Percentiles rank a stretch among this genome's conserved stretches.
Evolutionary conservation across 345 rosid species (phyloP).

Genomic region (Nasturtium officinale): DNA sequence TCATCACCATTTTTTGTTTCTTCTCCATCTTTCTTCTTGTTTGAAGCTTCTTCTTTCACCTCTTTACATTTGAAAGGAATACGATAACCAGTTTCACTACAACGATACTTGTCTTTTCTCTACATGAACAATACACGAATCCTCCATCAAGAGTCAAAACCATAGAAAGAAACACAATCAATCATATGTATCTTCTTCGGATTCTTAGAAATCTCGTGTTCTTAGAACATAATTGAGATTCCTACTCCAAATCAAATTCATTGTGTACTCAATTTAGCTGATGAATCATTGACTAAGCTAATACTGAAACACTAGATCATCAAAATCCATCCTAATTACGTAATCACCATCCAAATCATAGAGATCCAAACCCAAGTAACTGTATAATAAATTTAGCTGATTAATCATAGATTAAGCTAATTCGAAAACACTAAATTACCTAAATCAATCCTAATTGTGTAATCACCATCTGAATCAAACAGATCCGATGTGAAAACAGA

Average conservation of each 20-base stretch:
- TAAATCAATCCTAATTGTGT: neutral
- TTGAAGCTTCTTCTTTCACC: constrained; percentile 37
- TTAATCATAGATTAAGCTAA: neutral
- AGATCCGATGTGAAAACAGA: neutral
- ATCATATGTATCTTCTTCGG: neutral
- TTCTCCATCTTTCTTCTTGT: constrained; percentile 38
- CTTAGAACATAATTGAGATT: neutral
- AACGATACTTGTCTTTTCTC: constrained; percentile 73
- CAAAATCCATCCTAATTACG: neutral
- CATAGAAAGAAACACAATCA: neutral
- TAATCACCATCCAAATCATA: constrained; percentile 11
- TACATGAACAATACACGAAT: constrained; percentile 24
- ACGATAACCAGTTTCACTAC: constrained; percentile 95
- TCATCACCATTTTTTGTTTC: constrained; percentile 50
- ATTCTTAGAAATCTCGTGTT: neutral
- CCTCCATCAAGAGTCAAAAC: neutral
- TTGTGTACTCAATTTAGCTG: neutral
- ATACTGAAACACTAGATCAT: neutral
- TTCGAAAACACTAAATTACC: no score
- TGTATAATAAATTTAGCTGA: neutral
- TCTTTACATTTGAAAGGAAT: constrained; percentile 81
- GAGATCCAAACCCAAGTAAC: neutral
- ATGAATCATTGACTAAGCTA: neutral
- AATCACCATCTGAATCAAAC: constrained; percentile 13
- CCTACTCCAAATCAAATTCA: neutral